Evolutionary conservation across 2,329 filamentous ascomycete species (phyloP).

Genomic region (Ophiostoma perfectum): DNA sequence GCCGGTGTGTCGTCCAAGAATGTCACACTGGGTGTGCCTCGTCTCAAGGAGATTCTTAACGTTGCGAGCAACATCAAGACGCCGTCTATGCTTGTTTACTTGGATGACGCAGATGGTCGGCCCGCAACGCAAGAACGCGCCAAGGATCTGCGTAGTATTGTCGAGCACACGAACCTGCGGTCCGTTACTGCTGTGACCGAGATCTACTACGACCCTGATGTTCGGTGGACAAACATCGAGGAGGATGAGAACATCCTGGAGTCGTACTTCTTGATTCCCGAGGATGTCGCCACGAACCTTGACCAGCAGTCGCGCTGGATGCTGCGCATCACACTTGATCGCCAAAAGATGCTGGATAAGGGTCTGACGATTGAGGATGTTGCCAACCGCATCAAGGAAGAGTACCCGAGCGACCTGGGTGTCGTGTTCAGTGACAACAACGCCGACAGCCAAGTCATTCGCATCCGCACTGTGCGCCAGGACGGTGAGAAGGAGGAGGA

Average conservation of each 20-base stretch:
- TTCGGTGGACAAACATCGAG: slow-evolving; percentile 76
- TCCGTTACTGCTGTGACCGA: slow-evolving; percentile 89
- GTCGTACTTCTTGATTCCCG: slow-evolving; percentile 91
- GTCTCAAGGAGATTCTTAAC: slow-evolving; percentile 98
- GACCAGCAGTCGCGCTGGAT: slow-evolving; percentile 90
- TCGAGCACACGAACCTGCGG: slow-evolving; percentile 90
- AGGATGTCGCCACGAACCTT: slow-evolving; percentile 57
- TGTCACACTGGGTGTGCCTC: slow-evolving; percentile 94
- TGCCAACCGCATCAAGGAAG: slow-evolving; percentile 79
- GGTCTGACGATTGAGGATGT: slow-evolving; percentile 87
- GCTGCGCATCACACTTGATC: slow-evolving; percentile 85
- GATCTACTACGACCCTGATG: slow-evolving; percentile 94
- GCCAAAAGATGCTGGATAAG: slow-evolving; percentile 93
- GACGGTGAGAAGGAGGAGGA: slow-evolving; percentile 70
- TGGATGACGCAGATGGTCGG: slow-evolving; percentile 53
- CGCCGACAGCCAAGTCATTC: slow-evolving; percentile 88
- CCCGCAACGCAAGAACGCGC: slow-evolving; percentile 65
- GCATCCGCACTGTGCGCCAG: slow-evolving; percentile 72
- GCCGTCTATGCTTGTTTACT: slow-evolving; percentile 89
- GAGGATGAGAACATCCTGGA: slow-evolving; percentile 92
- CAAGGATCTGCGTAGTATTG: slow-evolving; percentile 77
- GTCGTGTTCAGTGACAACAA: slow-evolving; percentile 98
- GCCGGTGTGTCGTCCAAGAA: slow-evolving; percentile 99
- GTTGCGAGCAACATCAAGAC: slow-evolving; percentile 98
- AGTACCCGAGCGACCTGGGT: slow-evolving; percentile 77